Conservation (phyloP, 495 filamentous ascomycete genomes). For the Hypoxylon perforatum region DNA sequence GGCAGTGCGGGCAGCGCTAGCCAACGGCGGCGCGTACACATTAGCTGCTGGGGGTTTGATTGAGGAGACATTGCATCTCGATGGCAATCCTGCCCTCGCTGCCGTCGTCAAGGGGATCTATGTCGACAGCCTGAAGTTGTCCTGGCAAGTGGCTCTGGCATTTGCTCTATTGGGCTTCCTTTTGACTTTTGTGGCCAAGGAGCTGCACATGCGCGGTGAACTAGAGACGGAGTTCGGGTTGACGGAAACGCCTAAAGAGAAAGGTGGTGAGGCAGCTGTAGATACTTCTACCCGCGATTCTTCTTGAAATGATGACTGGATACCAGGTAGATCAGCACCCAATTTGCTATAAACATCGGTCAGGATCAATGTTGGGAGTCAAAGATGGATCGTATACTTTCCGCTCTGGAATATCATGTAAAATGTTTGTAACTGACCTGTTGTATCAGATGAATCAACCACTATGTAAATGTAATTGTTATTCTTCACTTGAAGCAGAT, state of each 20-base stretch:
- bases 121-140: constrained; percentile 9
- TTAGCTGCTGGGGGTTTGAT: constrained; percentile 17
- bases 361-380: not conserved
- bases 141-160: constrained; percentile 36
- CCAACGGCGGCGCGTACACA: constrained; percentile 27
- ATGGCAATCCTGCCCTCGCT: constrained; percentile 13
- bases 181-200: constrained; percentile 7
- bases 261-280: not conserved
- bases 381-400: no score
- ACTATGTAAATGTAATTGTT: no score
- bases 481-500: no score
- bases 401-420: no score
- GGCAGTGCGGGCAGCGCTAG: constrained; percentile 13
- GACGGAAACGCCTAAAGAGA: constrained; percentile 5
- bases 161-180: constrained; percentile 28
- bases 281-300: not conserved
- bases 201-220: constrained; percentile 24
- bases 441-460: no score
- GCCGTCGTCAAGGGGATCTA: constrained; percentile 9
- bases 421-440: no score
- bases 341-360: not conserved
- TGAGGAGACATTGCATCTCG: constrained; percentile 10
- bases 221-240: constrained; percentile 35
- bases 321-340: not conserved
- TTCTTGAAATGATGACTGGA: not conserved